Percentiles rank a stretch among this genome's conserved stretches.
These are phyloP conservation scores for Suillus occidentalis DNA, from an alignment of 768 basidiomycete species.

Conservation along the genomic window DNA sequence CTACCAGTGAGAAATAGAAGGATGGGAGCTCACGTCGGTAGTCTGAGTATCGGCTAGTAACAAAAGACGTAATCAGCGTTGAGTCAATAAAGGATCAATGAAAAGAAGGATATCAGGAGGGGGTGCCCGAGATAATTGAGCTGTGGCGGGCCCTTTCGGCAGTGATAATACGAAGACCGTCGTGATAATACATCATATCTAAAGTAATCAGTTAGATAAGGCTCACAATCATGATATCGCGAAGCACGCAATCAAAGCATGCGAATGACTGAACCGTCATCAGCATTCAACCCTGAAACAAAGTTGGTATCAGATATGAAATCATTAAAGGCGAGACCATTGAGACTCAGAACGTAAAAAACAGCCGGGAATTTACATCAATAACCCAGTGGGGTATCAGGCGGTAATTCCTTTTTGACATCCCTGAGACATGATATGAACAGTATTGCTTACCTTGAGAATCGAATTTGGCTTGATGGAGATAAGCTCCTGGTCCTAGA, in stretches of 20 bases:
- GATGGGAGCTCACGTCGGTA: not conserved
- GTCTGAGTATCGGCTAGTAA: not conserved
- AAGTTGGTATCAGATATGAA: not conserved
- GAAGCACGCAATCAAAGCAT: conserved; percentile 17
- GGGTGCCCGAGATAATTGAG: conserved; percentile 82
- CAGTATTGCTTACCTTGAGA: not conserved
- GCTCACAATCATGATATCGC: conserved; percentile 34
- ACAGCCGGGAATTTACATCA: conserved; percentile 87
- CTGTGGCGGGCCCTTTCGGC: conserved; percentile 95
- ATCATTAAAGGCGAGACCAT: not conserved
- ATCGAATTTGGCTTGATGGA: not conserved
- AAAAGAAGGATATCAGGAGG: conserved; percentile 53
- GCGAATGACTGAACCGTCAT: not conserved
- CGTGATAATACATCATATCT: conserved; percentile 77
- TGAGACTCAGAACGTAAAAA: conserved; percentile 55
- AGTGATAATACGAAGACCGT: conserved; percentile 86
- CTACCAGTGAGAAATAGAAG: not conserved
- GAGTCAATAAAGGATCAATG: not conserved
- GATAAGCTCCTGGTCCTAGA: not conserved
- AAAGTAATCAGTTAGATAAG: conserved; percentile 9
- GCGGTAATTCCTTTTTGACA: conserved; percentile 87
- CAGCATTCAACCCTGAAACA: not conserved
- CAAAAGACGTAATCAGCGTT: conserved; percentile 10
- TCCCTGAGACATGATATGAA: conserved; percentile 37
- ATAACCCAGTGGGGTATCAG: conserved; percentile 49